A percentile compares a stretch with the other conserved stretches of the same genome.
These are phyloP conservation scores for Talaromyces funiculosus DNA, from an alignment of 2,329 filamentous ascomycete genomes.

Conservation along the genomic window DNA sequence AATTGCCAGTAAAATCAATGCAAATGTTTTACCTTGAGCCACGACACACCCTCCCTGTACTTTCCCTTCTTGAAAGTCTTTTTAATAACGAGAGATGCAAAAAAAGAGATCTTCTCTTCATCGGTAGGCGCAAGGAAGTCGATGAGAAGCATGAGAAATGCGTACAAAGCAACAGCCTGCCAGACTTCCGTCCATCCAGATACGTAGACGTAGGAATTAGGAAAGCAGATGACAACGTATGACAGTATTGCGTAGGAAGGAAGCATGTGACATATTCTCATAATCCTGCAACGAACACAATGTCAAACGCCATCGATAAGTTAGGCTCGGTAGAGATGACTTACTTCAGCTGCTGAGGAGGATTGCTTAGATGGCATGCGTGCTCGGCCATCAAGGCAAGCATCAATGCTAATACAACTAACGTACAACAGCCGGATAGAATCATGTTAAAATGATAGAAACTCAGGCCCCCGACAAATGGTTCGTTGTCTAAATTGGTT, in stretches of 20 bases:
- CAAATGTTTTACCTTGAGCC: not conserved
- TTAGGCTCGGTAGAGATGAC: not conserved
- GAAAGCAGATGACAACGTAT: not conserved
- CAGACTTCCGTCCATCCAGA: not conserved
- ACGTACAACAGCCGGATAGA: not conserved
- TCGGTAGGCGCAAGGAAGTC: conserved; percentile 1
- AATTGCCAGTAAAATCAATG: no score
- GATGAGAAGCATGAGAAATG: not conserved
- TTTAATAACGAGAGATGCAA: not conserved
- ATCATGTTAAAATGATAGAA: conserved; percentile 2
- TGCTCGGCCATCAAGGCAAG: not conserved
- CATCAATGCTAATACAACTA: not conserved
- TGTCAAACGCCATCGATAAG: not conserved
- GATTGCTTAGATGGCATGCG: conserved; percentile 3
- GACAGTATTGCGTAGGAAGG: not conserved
- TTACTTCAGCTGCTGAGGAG: conserved; percentile 3
- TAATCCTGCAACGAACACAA: not conserved
- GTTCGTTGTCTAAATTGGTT: not conserved
- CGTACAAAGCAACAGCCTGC: not conserved
- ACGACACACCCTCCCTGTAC: not conserved
- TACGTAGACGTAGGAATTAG: not conserved
- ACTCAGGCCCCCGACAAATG: not conserved
- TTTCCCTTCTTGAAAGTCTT: not conserved
- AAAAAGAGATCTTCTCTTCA: not conserved
- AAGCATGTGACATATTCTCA: conserved; percentile 3